These are phyloP conservation scores for Hypoxylon sp. DNA, from an alignment of 2,329 filamentous ascomycete species.

Conservation along the genomic window DNA sequence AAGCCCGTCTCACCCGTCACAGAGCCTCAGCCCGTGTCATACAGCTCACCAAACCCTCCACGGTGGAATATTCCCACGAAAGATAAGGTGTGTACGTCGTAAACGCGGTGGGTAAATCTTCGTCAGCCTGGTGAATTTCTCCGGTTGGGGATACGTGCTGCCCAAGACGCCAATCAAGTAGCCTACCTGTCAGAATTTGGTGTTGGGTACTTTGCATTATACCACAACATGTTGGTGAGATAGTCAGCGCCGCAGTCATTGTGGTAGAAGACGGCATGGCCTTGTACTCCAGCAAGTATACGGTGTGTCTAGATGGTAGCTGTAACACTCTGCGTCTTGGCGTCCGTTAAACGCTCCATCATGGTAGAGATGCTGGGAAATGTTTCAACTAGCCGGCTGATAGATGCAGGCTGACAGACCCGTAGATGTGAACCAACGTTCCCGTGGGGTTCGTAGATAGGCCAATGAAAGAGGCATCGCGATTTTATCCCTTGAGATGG, in stretches of 20 bases:
- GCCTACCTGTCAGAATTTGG: not conserved
- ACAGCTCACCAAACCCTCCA: not conserved
- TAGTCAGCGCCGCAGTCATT: not conserved
- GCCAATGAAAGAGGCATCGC: not conserved
- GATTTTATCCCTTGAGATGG: not conserved
- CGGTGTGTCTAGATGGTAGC: conserved; percentile 1
- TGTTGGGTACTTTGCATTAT: not conserved
- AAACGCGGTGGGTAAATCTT: not conserved
- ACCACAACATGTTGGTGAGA: not conserved
- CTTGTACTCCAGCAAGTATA: conserved; percentile 8
- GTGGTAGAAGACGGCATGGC: not conserved
- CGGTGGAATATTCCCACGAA: not conserved
- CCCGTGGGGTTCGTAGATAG: no score
- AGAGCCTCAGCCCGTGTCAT: conserved; percentile 13
- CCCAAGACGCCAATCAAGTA: not conserved
- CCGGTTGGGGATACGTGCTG: not conserved
- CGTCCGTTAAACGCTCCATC: not conserved
- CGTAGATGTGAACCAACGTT: no score
- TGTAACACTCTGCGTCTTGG: not conserved
- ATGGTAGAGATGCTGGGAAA: not conserved
- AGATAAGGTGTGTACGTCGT: not conserved
- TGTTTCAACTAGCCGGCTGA: not conserved
- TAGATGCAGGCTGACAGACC: not conserved
- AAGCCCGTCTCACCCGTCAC: not conserved
- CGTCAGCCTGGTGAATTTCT: not conserved